Percentiles rank a stretch among this genome's conserved stretches.
Conservation (phyloP, 83 land plant species). For the Thuja plicata region DNA sequence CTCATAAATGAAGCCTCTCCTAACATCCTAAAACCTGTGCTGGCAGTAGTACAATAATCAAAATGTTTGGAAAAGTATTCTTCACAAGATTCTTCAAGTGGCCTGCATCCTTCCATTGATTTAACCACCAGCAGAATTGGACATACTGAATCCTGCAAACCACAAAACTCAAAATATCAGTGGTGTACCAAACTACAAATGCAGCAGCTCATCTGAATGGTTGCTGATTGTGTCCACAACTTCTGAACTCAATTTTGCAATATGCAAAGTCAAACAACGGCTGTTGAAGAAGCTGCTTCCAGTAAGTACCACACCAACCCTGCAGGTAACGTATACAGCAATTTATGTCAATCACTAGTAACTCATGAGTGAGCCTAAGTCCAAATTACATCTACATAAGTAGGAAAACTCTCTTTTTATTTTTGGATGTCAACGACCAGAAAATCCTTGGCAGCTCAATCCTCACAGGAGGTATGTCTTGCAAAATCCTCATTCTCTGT, state of each 20-base stretch:
- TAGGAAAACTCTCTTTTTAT: constrained; percentile 9
- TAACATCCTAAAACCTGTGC: constrained; percentile 60
- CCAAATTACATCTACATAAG: constrained; percentile 14
- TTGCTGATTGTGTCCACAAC: constrained; percentile 32
- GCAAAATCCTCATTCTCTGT: constrained; percentile 16
- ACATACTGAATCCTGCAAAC: constrained; percentile 88
- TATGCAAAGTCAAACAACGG: constrained; percentile 39
- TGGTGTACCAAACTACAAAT: constrained; percentile 14
- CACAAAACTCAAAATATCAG: constrained; percentile 46
- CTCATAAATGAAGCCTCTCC: constrained; percentile 59
- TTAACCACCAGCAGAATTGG: constrained; percentile 79
- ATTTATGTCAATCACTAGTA: constrained; percentile 14
- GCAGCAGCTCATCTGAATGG: constrained; percentile 15
- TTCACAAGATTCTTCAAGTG: constrained; percentile 80
- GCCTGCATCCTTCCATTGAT: constrained; percentile 72
- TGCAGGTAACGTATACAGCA: constrained; percentile 58
- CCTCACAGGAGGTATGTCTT: constrained; percentile 13
- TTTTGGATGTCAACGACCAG: neutral
- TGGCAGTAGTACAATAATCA: constrained; percentile 81
- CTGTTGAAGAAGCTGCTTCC: constrained; percentile 51
- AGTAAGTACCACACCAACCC: constrained; percentile 54
- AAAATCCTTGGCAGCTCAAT: constrained; percentile 2
- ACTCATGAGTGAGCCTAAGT: constrained; percentile 3
- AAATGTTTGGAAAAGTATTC: constrained; percentile 86
- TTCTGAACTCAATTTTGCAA: constrained; percentile 45